Base-by-base conservation (phyloP, 805 yeast species). In the Pichia rugopelliculosa region DNA sequence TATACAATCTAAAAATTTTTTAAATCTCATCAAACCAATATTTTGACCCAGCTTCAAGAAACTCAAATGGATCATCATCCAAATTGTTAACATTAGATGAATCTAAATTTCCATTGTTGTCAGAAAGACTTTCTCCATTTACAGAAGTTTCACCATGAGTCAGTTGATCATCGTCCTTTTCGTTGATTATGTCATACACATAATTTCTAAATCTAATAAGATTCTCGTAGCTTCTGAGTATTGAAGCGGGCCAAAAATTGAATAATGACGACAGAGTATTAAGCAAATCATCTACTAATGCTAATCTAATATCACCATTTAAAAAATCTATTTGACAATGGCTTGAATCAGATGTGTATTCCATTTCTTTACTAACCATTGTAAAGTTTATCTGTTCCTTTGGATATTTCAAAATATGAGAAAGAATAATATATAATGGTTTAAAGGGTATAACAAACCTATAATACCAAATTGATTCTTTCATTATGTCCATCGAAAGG, bases 391-490 rank as follows among this genome's bases (percentile, higher is more conserved):
- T 22, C 1, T 8, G 17, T 9, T 33, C 20, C 8, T 41, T 20
- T 3, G 60, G 59, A 21, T 39, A 47, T 25, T 45, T 47, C 18
- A 49, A 50, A 6, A 57, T 24, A 41, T 58, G 60, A 13, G 53
- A 48, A 12, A 58, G 39, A 1, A 57, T 52, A n/a, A 58, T 50
- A 15, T 46, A 55, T 53, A 58, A 49, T 8, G 60, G 59, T 22
- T 58, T 60, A 38, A 58, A 57, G 7, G 61, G 60, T 18, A 57
- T 54, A 15, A 59, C 48, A 38, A 48, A 56, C 18, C 61, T 42
- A 23, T 53, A 51, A 40, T 52, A 51, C 61, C 61, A 58, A 27
- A 58, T 26, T 2, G 52, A 40, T 12, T 46, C 36, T 9, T 38
- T 22, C n/a, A 39, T n/a, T 27, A 47, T 46, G 27, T 39, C n/a